Conservation (phyloP, 2,329 filamentous ascomycete species). For the Endocalyx cinctus region DNA sequence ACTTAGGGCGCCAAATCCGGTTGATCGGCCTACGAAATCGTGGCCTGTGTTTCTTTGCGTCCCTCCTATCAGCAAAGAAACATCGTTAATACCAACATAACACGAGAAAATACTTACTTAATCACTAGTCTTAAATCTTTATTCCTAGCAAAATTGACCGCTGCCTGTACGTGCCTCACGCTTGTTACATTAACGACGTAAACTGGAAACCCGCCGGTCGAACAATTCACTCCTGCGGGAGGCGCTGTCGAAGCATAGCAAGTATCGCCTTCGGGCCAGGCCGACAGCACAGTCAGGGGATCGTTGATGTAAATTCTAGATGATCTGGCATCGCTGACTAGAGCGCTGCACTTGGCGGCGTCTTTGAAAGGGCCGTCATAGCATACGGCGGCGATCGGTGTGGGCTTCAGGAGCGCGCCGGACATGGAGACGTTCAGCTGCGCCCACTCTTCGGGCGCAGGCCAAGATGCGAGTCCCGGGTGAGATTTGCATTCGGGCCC, state of each 20-base stretch:
- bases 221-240: constrained; percentile 22
- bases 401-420: constrained; percentile 27
- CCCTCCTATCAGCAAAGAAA: constrained; percentile 4
- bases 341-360: constrained; percentile 21
- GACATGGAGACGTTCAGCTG: constrained; percentile 23
- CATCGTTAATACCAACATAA: too few species aligned
- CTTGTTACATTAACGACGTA: constrained; percentile 35
- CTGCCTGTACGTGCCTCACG: constrained; percentile 33
- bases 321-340: constrained; percentile 23
- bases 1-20: constrained; percentile 40
- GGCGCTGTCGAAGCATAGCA: constrained; percentile 24
- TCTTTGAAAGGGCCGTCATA: constrained; percentile 25
- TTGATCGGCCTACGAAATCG: constrained; percentile 41
- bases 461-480: constrained; percentile 26
- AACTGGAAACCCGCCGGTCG: constrained; percentile 31
- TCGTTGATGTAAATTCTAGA: constrained; percentile 28
- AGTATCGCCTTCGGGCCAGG: constrained; percentile 32
- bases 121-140: constrained; percentile 33
- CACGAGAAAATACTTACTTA: constrained; percentile 20
- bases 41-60: constrained; percentile 40
- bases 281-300: constrained; percentile 25
- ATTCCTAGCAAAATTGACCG: constrained; percentile 38
- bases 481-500: constrained; percentile 24
- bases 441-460: constrained; percentile 23
- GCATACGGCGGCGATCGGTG: constrained; percentile 27